Evolutionary conservation across 306 rosid genomes (phyloP).

Genomic region (Pterocarpus santalinus): DNA sequence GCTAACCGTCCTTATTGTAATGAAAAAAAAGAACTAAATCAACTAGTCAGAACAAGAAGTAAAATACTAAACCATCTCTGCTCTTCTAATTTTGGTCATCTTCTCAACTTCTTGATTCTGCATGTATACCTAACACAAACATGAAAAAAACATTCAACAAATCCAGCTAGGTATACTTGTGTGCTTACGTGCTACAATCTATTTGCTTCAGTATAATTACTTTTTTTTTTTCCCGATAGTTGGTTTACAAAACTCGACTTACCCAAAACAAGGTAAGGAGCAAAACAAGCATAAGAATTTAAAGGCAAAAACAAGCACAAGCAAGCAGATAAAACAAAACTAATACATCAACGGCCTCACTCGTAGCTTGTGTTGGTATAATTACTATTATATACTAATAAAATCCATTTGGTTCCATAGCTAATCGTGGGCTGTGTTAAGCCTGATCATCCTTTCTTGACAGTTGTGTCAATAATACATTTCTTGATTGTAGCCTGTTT

Average conservation of each 20-base stretch:
- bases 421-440: background rate
- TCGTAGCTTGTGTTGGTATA: too few species aligned
- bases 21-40: constrained; percentile 10
- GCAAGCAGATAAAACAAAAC: too few species aligned
- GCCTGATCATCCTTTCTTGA: background rate
- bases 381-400: background rate
- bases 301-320: too few species aligned
- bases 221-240: background rate
- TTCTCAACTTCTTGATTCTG: constrained; percentile 41
- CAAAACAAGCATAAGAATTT: too few species aligned
- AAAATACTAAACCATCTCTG: constrained; percentile 35
- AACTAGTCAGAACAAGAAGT: constrained; percentile 20
- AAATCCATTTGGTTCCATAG: constrained; percentile 1
- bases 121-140: constrained; percentile 32
- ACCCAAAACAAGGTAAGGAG: too few species aligned
- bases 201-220: background rate
- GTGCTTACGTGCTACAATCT: constrained; percentile 1
- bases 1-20: constrained; percentile 8
- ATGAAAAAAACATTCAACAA: constrained; percentile 6
- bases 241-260: too few species aligned
- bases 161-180: background rate
- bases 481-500: background rate
- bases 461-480: too few species aligned
- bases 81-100: constrained; percentile 38
- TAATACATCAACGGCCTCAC: too few species aligned